Base-by-base conservation (phyloP, 768 basidiomycete genomes). In the Macrolepiota albuminosa region DNA sequence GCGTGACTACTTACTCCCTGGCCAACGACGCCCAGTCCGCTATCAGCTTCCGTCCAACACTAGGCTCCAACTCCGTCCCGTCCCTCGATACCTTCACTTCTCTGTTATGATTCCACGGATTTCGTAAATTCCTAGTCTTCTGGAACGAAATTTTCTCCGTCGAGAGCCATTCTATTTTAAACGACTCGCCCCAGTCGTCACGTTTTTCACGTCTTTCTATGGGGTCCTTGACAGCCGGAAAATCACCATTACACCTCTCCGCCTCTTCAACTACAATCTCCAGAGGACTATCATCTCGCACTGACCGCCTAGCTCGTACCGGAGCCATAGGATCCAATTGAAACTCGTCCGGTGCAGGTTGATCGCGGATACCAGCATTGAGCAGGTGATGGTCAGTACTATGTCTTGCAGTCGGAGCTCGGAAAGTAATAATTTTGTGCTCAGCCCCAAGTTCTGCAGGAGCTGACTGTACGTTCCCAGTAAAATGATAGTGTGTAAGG, bases 41-140 rank as follows among this genome's bases (percentile, higher is more conserved):
- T 58, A 95, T 56, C 42, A 95, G 71, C 62, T 72, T 76, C 64
- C 84, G 79, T 29, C 91, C 91, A 14, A 91, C 82, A 1, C 67
- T 67, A 2, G 95, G 93, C 69, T 98, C 95, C 21, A 98, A 70
- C 69, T 98, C 95, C 1, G 95, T 97, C 18, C 95, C 95, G 69
- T 95, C 93, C 51, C 91, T 78, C 13, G 91, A 93, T 8, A 91
- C 84, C 75, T 91, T 89, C 48, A 91, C 80, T 67, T 91, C 87
- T 53, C 84, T 76, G 60, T 89, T 91, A 64, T 92, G 84, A 66
- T 98, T 98, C 94, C 95, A 98, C 2, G 89, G 88, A 69, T 98
- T 98, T 45, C 91, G 85, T 54, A 97, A 72, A 68, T 93, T 89
- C 31, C 87, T 81, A 37, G 89, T 89, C 48, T 83, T 83, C 62